Percentiles rank a stretch among this genome's conserved stretches.
Evolutionary conservation across 2,329 filamentous ascomycete species (phyloP).

Genomic region (Dactylonectria macrodidyma): DNA sequence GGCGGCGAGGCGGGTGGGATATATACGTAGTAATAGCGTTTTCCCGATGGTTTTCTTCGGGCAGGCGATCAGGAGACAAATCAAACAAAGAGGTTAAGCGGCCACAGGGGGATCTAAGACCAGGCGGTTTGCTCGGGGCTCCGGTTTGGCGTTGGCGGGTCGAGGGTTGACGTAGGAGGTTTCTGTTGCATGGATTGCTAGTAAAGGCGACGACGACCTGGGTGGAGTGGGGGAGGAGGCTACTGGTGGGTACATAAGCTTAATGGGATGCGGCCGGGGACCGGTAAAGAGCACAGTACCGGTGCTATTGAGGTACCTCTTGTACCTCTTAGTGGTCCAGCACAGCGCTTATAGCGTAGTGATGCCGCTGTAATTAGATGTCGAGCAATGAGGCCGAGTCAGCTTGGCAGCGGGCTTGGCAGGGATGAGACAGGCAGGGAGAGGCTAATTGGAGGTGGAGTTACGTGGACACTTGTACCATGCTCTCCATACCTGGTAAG

Average conservation of each 20-base stretch:
- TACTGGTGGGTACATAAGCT: background rate
- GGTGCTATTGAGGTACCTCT: too few relatives aligned
- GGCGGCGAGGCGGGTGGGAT: conserved; percentile 1
- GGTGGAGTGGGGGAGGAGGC: background rate
- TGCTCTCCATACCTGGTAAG: background rate
- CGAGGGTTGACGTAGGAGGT: background rate
- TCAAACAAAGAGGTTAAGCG: background rate
- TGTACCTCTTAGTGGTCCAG: background rate
- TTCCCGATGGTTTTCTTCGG: background rate
- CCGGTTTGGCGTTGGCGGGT: background rate
- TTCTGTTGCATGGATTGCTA: background rate
- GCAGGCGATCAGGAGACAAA: background rate
- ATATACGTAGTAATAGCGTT: background rate
- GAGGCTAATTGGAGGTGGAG: background rate
- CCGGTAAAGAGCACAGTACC: background rate
- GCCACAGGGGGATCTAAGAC: background rate
- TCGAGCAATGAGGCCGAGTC: conserved; percentile 2
- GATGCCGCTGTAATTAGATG: background rate
- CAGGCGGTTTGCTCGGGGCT: background rate
- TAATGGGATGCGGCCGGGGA: background rate
- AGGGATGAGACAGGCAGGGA: background rate
- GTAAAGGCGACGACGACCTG: background rate
- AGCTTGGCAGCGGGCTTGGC: conserved; percentile 11
- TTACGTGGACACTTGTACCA: background rate
- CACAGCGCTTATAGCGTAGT: background rate